Percentiles rank a stretch among this genome's conserved stretches.
phyloP scores from a whole-genome alignment of 352 stramenopile species.

The Phytophthora meadii region DNA sequence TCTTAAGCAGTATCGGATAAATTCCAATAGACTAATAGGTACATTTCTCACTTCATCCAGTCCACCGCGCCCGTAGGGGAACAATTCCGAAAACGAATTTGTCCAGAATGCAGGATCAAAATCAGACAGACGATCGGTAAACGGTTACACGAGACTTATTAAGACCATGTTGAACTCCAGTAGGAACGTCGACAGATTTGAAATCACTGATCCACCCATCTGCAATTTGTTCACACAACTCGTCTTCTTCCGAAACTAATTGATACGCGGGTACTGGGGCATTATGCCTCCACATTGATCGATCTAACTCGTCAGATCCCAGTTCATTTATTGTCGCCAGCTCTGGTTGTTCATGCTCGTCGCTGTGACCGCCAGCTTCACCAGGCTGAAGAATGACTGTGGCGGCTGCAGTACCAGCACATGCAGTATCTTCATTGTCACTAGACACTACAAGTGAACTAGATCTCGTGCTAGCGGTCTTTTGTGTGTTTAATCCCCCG shows the following conservation, averaged over 20 bases:
- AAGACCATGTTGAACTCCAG: slow-evolving; percentile 1
- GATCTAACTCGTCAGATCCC: slow-evolving; percentile 1
- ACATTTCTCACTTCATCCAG: slow-evolving; percentile 18
- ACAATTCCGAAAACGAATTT: background rate
- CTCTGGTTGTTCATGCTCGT: background rate
- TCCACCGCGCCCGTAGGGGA: slow-evolving; percentile 29
- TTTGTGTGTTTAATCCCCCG: no score
- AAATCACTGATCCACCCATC: slow-evolving; percentile 6
- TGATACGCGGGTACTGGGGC: slow-evolving; percentile 1
- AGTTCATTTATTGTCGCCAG: background rate
- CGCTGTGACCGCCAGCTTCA: background rate
- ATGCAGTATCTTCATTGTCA: no score
- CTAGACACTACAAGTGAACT: no score
- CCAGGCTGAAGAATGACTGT: no score
- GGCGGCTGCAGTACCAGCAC: no score
- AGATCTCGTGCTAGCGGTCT: no score
- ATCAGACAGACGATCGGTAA: slow-evolving; percentile 25
- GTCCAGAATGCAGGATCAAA: slow-evolving; percentile 30
- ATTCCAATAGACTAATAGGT: slow-evolving; percentile 3
- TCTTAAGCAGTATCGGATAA: slow-evolving; percentile 8
- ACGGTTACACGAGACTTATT: slow-evolving; percentile 2
- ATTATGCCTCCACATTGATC: slow-evolving; percentile 6
- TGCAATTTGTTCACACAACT: slow-evolving; percentile 2
- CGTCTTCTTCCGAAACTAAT: background rate
- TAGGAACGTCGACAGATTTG: background rate